Evolutionary conservation across 805 yeast species (phyloP), one percentile per base, ranked within the genome.

Genomic region (Ogataea degrootiae): DNA sequence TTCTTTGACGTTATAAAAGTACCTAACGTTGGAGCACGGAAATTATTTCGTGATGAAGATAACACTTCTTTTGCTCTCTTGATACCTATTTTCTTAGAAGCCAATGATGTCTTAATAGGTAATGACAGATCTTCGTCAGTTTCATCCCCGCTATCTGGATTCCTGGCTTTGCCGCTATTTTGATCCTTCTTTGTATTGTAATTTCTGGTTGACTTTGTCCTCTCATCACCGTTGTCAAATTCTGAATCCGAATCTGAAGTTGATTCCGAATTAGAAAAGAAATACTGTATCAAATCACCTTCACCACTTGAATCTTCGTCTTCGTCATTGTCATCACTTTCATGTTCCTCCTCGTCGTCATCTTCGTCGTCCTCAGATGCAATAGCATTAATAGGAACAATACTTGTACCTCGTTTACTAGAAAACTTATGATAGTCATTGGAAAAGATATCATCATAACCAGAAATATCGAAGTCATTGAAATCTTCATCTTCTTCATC

Each of bases 21-120:
- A 0, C 97, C 98, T 48, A 92, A 72, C 26, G 87, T 79, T 2
- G 99, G 99, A 5, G 98, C 97, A 45, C 96, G 72, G 52, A 89
- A 81, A 45, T 91, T 89, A 22, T 87, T 85, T 6, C 85, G 82
- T 43, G 90, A 85, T 1, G 96, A 84, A 5, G 96, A 84, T n/a
- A 92, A 77, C 6, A 92, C 88, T 65, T 92, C 98, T 53, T 92
- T 90, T n/a, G 83, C 85, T n/a, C 88, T 84, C 56, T 88, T 86
- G 11, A 86, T 77, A 2, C 96, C 95, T 37, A 79, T 75, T 47
- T 74, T 79, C 39, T 76, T 71, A 16, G 80, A 72, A 3, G 85
- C 72, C 31, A 26, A 26, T 26, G 31, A 26, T 6, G 31, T 26
- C 6, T 85, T 80, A 3, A 82, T 82, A 5, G 97, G 97, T 39